These are phyloP conservation scores for Helenozyma rhizophorensis DNA, from an alignment of 805 yeast genomes.

Conservation along the genomic window DNA sequence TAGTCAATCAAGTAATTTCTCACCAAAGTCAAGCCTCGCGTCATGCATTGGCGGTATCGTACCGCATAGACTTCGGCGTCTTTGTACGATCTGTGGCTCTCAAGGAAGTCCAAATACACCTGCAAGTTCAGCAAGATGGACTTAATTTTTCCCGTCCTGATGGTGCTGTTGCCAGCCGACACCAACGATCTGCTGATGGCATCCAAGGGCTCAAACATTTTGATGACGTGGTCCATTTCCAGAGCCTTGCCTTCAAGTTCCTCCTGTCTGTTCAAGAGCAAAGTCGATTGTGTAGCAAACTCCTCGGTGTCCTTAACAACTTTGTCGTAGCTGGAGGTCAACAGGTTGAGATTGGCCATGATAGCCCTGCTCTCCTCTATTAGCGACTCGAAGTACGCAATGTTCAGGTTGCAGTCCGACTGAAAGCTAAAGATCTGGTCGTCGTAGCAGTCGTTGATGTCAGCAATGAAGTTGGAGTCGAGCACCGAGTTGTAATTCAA, in stretches of 20 bases:
- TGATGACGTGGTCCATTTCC: constrained; percentile 46
- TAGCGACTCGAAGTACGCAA: constrained; percentile 27
- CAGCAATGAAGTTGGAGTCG: constrained; percentile 35
- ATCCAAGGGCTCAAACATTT: constrained; percentile 67
- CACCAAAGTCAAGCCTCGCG: constrained; percentile 72
- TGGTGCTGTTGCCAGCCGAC: constrained; percentile 60
- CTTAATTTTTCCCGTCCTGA: constrained; percentile 36
- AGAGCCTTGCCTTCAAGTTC: constrained; percentile 37
- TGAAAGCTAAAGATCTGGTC: constrained; percentile 32
- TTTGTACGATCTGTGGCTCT: constrained; percentile 47
- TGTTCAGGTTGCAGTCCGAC: constrained; percentile 21
- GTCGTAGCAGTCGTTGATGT: constrained; percentile 34
- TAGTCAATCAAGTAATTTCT: constrained; percentile 58
- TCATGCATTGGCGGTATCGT: constrained; percentile 78
- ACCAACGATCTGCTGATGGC: constrained; percentile 64
- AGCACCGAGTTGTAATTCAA: constrained; percentile 41
- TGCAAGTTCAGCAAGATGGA: constrained; percentile 55
- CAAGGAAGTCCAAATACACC: constrained; percentile 57
- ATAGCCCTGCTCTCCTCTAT: constrained; percentile 43
- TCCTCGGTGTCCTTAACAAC: constrained; percentile 60
- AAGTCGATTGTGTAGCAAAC: constrained; percentile 55
- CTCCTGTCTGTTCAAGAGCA: constrained; percentile 44
- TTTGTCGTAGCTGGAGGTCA: constrained; percentile 50
- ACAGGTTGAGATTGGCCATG: constrained; percentile 40
- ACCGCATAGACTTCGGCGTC: constrained; percentile 66